phyloP scores from a whole-genome alignment of 1,139 yeast genomes.

The Geotrichum citri-aurantii region DNA sequence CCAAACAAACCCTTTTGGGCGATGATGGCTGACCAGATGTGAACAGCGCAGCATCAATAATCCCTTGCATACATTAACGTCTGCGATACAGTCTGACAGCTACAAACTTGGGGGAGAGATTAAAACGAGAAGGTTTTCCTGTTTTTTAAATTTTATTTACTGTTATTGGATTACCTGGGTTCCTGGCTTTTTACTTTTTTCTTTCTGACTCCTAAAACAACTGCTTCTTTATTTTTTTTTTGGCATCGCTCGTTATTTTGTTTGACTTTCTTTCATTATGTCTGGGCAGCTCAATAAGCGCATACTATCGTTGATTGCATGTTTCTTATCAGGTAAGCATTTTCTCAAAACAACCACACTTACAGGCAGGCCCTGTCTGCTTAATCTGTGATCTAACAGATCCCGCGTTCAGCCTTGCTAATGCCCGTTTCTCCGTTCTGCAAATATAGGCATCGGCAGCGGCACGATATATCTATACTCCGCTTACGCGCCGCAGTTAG shows the following conservation, averaged over 20 bases:
- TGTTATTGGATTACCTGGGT: background rate
- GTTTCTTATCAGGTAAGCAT: constrained; percentile 31
- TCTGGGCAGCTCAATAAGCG: constrained; percentile 1
- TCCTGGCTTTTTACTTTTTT: background rate
- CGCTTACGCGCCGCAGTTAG: constrained; percentile 57
- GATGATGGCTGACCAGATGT: background rate
- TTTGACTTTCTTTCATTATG: background rate
- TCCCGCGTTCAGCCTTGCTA: background rate
- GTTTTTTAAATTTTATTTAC: no score
- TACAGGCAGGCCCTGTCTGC: background rate
- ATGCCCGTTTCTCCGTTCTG: background rate
- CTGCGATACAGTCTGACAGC: background rate
- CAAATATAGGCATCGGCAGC: constrained; percentile 38
- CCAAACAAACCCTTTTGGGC: background rate
- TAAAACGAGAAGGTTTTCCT: background rate
- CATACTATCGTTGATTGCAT: constrained; percentile 26
- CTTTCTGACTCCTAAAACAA: background rate
- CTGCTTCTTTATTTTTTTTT: background rate
- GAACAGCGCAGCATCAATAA: background rate
- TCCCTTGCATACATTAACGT: no score
- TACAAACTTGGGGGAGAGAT: background rate
- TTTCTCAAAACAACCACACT: background rate
- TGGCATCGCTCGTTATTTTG: background rate
- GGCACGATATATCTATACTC: constrained; percentile 57
- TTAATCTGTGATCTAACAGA: background rate